Evolutionary conservation across 2,329 filamentous ascomycete species (phyloP).

Genomic region (Lecanoromycetidae sp.): DNA sequence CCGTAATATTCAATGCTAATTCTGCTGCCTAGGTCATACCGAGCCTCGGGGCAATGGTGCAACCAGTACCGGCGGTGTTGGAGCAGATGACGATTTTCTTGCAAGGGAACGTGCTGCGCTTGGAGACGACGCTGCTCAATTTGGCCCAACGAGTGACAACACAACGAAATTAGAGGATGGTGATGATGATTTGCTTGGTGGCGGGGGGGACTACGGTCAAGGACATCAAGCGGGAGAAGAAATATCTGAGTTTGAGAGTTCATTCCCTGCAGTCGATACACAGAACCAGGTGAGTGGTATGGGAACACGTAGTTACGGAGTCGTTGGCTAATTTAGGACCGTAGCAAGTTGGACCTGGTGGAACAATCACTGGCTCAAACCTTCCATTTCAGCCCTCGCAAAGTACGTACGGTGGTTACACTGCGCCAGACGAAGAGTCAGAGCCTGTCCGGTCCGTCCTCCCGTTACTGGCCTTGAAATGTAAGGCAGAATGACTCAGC

Average conservation of each 20-base stretch:
- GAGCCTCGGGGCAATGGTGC: conserved; percentile 6
- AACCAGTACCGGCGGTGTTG: neutral
- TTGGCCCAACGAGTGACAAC: conserved; percentile 61
- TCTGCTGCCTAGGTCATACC: conserved; percentile 7
- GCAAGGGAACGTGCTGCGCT: conserved; percentile 80
- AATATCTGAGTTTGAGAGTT: conserved; percentile 63
- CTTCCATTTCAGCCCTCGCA: conserved; percentile 43
- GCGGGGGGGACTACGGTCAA: conserved; percentile 35
- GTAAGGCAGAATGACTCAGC: conserved; percentile 1
- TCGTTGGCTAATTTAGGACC: too few relatives aligned
- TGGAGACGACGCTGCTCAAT: conserved; percentile 87
- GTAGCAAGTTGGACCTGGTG: conserved; percentile 60
- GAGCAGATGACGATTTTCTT: conserved; percentile 62
- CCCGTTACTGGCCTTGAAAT: neutral
- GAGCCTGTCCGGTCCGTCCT: conserved; percentile 57
- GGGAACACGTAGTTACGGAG: too few relatives aligned
- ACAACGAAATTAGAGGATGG: conserved; percentile 50
- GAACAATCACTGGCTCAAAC: conserved; percentile 63
- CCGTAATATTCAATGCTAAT: conserved; percentile 8
- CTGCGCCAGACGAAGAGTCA: conserved; percentile 62
- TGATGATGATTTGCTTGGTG: conserved; percentile 62
- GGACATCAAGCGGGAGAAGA: conserved; percentile 30
- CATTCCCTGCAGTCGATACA: conserved; percentile 73
- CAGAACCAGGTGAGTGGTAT: conserved; percentile 51
- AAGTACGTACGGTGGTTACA: conserved; percentile 36